Evolutionary conservation across 805 yeast genomes (phyloP).

Genomic region (Nakazawaea ernobii): DNA sequence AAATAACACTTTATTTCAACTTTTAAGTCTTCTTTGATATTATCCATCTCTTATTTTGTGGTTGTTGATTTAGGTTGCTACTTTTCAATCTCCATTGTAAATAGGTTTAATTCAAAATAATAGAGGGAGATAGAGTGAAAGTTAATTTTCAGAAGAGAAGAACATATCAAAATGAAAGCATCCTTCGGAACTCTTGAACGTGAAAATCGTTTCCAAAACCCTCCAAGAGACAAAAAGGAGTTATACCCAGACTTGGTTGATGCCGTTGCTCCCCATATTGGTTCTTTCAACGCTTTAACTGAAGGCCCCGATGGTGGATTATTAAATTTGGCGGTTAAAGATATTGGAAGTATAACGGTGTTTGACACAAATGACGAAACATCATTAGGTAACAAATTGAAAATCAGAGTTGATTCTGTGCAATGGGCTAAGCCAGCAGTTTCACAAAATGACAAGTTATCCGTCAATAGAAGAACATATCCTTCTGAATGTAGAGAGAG

Average conservation of each 20-base stretch:
- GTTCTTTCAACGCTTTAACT: constrained; percentile 91
- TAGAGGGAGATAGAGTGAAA: not conserved
- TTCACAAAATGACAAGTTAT: constrained; percentile 61
- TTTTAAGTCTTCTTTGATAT: too few species aligned
- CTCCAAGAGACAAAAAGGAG: constrained; percentile 81
- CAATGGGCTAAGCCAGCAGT: constrained; percentile 83
- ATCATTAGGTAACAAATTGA: constrained; percentile 79
- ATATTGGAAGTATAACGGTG: constrained; percentile 80
- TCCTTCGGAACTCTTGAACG: constrained; percentile 81
- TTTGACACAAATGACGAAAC: constrained; percentile 72
- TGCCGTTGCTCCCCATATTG: constrained; percentile 93
- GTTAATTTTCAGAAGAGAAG: not conserved
- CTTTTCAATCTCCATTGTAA: not conserved
- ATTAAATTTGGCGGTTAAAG: constrained; percentile 77
- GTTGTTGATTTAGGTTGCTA: not conserved
- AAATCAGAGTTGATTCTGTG: constrained; percentile 82
- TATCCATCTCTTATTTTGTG: not conserved
- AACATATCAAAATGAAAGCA: constrained; percentile 34
- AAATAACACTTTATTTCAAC: too few species aligned
- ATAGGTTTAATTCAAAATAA: not conserved
- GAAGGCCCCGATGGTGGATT: constrained; percentile 86
- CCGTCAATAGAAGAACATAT: constrained; percentile 69
- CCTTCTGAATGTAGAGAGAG: constrained; percentile 93
- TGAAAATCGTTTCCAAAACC: constrained; percentile 78
- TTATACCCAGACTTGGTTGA: constrained; percentile 70